Conservation (phyloP, 2,329 filamentous ascomycete species). For the Boeremia lycopersici region DNA sequence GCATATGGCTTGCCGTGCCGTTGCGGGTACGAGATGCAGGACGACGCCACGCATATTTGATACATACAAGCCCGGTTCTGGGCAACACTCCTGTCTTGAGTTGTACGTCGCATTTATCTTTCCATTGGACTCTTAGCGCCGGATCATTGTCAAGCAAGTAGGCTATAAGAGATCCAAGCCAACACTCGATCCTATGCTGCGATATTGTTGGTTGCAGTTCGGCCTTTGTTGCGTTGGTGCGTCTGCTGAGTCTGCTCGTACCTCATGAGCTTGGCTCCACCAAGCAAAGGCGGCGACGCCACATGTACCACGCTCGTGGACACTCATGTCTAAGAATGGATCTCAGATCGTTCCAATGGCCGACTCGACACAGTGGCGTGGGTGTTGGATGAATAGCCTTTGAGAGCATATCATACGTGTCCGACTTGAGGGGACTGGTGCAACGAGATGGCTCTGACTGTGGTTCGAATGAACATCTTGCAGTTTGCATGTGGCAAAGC, state of each 20-base stretch:
- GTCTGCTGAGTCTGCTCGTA: background rate
- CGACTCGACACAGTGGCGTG: too few relatives aligned
- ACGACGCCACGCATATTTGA: slow-evolving; percentile 3
- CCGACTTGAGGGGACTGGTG: background rate
- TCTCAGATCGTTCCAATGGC: too few relatives aligned
- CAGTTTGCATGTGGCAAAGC: background rate
- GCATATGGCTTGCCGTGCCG: background rate
- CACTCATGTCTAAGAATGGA: background rate
- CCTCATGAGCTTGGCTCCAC: background rate
- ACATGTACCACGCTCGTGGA: background rate
- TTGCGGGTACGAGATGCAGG: slow-evolving; percentile 1
- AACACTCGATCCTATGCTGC: background rate
- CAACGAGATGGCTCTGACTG: background rate
- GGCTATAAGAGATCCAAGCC: too few relatives aligned
- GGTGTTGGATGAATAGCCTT: background rate
- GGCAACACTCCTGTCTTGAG: too few relatives aligned
- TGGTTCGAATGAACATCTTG: background rate
- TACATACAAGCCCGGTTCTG: background rate
- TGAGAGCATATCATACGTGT: background rate
- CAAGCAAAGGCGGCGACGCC: background rate
- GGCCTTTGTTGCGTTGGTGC: background rate
- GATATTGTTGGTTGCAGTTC: background rate
- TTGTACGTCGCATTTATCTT: too few relatives aligned
- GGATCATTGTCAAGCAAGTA: too few relatives aligned
- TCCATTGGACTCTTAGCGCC: too few relatives aligned